A percentile compares a stretch with the other conserved stretches of the same genome.
These are phyloP conservation scores for Lentinula edodes DNA, from an alignment of 768 basidiomycete species.

Conservation along the genomic window DNA sequence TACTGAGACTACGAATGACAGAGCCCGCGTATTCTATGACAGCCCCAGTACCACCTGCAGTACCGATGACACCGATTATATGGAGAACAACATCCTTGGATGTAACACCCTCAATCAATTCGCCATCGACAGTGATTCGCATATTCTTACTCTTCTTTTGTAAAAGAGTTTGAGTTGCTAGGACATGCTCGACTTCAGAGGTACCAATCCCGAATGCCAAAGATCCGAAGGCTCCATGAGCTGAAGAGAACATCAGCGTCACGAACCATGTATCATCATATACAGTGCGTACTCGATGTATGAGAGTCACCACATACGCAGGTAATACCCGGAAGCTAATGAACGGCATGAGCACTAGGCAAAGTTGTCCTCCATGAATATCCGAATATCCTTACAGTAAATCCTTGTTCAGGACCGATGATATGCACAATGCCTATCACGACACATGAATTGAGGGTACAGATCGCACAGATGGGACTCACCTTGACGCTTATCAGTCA, in stretches of 20 bases:
- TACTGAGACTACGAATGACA: constrained; percentile 76
- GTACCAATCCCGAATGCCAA: constrained; percentile 93
- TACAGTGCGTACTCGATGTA: constrained; percentile 66
- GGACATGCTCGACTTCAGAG: constrained; percentile 91
- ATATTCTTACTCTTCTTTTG: constrained; percentile 91
- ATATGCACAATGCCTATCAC: constrained; percentile 76
- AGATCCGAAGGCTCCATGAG: constrained; percentile 90
- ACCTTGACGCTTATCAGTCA: constrained; percentile 88
- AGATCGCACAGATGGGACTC: constrained; percentile 9
- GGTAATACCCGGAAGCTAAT: constrained; percentile 67
- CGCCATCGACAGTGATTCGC: constrained; percentile 84
- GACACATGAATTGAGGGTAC: not conserved
- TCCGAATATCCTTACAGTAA: constrained; percentile 48
- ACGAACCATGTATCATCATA: not conserved
- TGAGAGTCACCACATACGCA: constrained; percentile 93
- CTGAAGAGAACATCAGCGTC: constrained; percentile 26
- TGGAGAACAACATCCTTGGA: constrained; percentile 90
- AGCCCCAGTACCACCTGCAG: constrained; percentile 89
- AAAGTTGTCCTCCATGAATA: not conserved
- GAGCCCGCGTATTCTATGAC: constrained; percentile 93
- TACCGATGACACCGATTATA: constrained; percentile 87
- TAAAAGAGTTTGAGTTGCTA: constrained; percentile 85
- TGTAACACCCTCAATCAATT: constrained; percentile 72
- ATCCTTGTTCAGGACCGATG: constrained; percentile 92
- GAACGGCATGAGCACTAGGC: not conserved